Percentiles rank a stretch among this genome's conserved stretches.
phyloP scores from a whole-genome alignment of 805 yeast species.

The Yamadazyma laniorum region DNA sequence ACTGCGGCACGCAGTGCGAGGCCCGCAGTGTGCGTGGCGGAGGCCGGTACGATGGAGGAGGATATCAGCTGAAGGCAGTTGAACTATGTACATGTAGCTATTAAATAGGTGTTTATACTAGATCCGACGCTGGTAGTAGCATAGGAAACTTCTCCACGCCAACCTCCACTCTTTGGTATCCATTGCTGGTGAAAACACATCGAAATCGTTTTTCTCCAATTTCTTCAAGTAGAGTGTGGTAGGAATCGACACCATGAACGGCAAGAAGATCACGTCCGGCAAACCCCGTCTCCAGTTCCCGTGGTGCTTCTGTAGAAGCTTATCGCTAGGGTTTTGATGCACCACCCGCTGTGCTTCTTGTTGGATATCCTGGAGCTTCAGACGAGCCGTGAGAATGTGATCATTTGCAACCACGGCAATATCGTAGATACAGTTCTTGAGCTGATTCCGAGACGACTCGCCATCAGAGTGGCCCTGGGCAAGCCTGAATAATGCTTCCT shows the following conservation, averaged over 20 bases:
- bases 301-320: slow-evolving; percentile 23
- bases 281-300: slow-evolving; percentile 44
- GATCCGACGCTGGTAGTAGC: slow-evolving; percentile 41
- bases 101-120: slow-evolving; percentile 12
- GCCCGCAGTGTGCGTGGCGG: too few species aligned
- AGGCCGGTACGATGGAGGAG: too few species aligned
- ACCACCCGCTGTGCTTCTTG: slow-evolving; percentile 34
- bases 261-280: slow-evolving; percentile 66
- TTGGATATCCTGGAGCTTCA: slow-evolving; percentile 44
- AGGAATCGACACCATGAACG: slow-evolving; percentile 68
- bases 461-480: slow-evolving; percentile 42
- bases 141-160: slow-evolving; percentile 57
- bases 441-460: slow-evolving; percentile 29
- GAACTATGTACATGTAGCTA: background rate
- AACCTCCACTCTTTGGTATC: slow-evolving; percentile 60
- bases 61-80: too few species aligned
- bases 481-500: slow-evolving; percentile 57
- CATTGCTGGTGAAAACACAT: slow-evolving; percentile 47
- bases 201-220: slow-evolving; percentile 64
- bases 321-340: slow-evolving; percentile 21
- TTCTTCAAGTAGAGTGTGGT: slow-evolving; percentile 57
- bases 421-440: slow-evolving; percentile 63
- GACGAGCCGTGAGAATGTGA: slow-evolving; percentile 67
- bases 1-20: too few species aligned
- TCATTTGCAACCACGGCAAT: slow-evolving; percentile 78